These are phyloP conservation scores for Pascua guehoae DNA, from an alignment of 1,284 basidiomycete genomes.

Conservation along the genomic window DNA sequence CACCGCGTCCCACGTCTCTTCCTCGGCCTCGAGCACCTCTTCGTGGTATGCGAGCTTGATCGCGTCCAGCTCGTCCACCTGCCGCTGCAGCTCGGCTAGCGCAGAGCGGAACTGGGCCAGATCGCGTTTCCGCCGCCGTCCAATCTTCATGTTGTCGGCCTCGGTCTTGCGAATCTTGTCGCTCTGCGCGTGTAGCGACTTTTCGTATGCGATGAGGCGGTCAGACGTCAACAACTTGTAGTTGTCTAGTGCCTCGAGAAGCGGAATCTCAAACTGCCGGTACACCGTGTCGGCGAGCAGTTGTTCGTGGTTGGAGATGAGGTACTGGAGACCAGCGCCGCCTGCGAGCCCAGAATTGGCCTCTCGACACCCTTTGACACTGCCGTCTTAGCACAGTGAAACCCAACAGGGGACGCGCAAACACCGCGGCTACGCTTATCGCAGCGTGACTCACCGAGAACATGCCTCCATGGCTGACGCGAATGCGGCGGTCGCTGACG, in stretches of 20 bases:
- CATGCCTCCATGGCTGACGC: constrained; percentile 81
- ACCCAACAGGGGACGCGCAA: too few species aligned
- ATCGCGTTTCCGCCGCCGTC: constrained; percentile 70
- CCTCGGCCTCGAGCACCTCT: constrained; percentile 86
- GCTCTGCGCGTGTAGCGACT: constrained; percentile 72
- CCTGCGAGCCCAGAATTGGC: constrained; percentile 57
- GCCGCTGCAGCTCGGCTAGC: constrained; percentile 73
- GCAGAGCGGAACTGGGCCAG: constrained; percentile 80
- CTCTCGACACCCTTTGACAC: constrained; percentile 44
- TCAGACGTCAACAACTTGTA: constrained; percentile 60
- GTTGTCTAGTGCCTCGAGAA: constrained; percentile 75
- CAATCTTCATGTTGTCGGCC: constrained; percentile 70
- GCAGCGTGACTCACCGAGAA: constrained; percentile 60
- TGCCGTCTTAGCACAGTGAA: constrained; percentile 6
- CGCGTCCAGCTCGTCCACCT: constrained; percentile 58
- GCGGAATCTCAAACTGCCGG: constrained; percentile 83
- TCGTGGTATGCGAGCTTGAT: constrained; percentile 52
- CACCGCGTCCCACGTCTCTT: constrained; percentile 83
- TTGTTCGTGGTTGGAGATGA: constrained; percentile 89
- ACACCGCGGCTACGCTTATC: not conserved
- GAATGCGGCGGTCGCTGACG: constrained; percentile 77
- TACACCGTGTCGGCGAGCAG: constrained; percentile 81
- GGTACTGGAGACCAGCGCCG: constrained; percentile 82
- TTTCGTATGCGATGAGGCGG: constrained; percentile 74
- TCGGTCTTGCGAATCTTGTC: constrained; percentile 84